Evolutionary conservation across 2,329 filamentous ascomycete genomes (phyloP), one percentile per base, ranked within the genome.

Genomic region (Aspergillus sp.): DNA sequence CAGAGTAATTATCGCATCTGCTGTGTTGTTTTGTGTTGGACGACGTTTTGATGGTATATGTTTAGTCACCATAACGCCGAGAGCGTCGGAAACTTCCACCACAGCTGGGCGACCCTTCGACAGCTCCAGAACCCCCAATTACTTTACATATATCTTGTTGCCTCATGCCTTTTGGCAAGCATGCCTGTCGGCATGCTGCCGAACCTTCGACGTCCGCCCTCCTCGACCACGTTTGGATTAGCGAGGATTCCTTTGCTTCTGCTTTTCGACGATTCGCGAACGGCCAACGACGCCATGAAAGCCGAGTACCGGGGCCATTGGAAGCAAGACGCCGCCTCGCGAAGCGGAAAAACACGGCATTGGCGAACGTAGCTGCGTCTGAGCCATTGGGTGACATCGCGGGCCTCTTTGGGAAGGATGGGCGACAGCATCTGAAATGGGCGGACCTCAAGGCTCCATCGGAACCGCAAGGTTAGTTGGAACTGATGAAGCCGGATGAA

Each of bases 271-370:
- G 62, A 27, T 65, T 62, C 38, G 56, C 57, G 36, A 61, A 58
- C 41, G 50, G 56, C 25, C 63, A 67, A 37, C 63, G 65, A 48
- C 68, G 74, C 41, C 62, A 74, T 67, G 74, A 71, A 43, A 77
- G 74, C 60, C 66, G 67, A 42, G 69, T 76, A 3, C 75, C 75
- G 8, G 75, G 75, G 2, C 75, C 75, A 48, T 60, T 79, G 58
- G 75, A 80, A 55, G 74, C 75, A 28, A 67, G 69, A 40, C 64
- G 67, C 48, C 63, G 75, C 32, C 59, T 69, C 28, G 61, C 71
- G 2, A 75, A 67, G 52, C 63, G 75, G 34, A 65, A 68, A 33
- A 75, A 77, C 58, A 71, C 63, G 32, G 64, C 60, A 12, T 47
- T 69, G 8, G 64, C 67, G 20, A 53, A 58, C 12, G 36, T 52